phyloP scores from a whole-genome alignment of 805 yeast species.

The Metschnikowia drakensbergensis region DNA sequence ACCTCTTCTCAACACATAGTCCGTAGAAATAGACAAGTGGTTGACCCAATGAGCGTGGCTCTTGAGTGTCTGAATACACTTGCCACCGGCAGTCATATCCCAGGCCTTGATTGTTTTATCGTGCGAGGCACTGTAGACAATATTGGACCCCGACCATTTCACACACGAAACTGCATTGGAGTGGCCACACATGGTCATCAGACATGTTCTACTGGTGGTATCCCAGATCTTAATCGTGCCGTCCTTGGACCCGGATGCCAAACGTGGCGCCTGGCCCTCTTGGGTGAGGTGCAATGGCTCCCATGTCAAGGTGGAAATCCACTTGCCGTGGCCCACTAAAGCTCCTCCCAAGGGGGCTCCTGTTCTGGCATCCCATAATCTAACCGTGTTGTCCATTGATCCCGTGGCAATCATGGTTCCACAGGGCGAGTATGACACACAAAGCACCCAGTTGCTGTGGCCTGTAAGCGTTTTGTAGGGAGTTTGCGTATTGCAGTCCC shows the following conservation, averaged over 20 bases:
- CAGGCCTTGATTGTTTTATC: constrained; percentile 92
- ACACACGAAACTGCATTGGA: constrained; percentile 87
- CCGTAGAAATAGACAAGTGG: constrained; percentile 88
- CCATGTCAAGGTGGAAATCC: constrained; percentile 90
- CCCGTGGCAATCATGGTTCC: constrained; percentile 93
- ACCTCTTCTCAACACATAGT: constrained; percentile 80
- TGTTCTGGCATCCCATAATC: constrained; percentile 78
- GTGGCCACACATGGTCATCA: constrained; percentile 80
- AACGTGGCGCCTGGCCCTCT: constrained; percentile 61
- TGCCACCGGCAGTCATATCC: constrained; percentile 74
- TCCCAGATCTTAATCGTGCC: constrained; percentile 91
- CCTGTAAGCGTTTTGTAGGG: constrained; percentile 78
- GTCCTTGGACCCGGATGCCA: constrained; percentile 89
- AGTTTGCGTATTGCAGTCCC: constrained; percentile 96
- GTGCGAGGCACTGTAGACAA: constrained; percentile 85
- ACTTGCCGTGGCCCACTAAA: constrained; percentile 77
- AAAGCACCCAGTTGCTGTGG: constrained; percentile 89
- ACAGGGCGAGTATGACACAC: constrained; percentile 89
- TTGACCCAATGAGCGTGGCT: constrained; percentile 98
- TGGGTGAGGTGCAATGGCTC: constrained; percentile 84
- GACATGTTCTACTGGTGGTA: constrained; percentile 59
- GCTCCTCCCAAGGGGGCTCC: constrained; percentile 76
- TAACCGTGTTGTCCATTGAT: constrained; percentile 84
- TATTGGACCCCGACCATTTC: constrained; percentile 92
- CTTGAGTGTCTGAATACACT: constrained; percentile 70